phyloP scores from a whole-genome alignment of 1,139 yeast species.

The Citeromyces hawaiiensis region DNA sequence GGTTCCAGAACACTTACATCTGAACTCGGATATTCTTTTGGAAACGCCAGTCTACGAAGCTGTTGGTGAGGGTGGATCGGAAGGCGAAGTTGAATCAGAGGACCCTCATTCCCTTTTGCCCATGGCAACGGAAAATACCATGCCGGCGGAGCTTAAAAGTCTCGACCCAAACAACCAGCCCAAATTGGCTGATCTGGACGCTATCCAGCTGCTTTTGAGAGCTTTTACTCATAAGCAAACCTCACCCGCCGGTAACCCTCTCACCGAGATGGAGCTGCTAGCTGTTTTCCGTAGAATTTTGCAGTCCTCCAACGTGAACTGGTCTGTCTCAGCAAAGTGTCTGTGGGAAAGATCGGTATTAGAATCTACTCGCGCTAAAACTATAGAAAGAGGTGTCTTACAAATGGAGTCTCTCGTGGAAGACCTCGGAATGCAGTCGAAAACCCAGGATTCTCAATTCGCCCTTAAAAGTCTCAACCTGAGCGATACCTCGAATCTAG shows the following conservation, averaged over 20 bases:
- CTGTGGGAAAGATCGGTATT: conserved; percentile 83
- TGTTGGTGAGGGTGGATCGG: conserved; percentile 33
- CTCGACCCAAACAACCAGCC: conserved; percentile 83
- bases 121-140: conserved; percentile 46
- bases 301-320: conserved; percentile 41
- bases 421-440: conserved; percentile 59
- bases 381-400: conserved; percentile 85
- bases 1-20: conserved; percentile 7
- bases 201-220: conserved; percentile 57
- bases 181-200: conserved; percentile 53
- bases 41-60: conserved; percentile 63
- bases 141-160: conserved; percentile 39
- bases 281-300: conserved; percentile 67
- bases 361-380: conserved; percentile 70
- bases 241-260: conserved; percentile 54
- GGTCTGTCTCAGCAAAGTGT: conserved; percentile 74
- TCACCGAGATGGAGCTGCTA: conserved; percentile 71
- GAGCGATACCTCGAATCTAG: conserved; percentile 11
- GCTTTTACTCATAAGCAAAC: conserved; percentile 53
- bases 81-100: conserved; percentile 10
- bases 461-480: conserved; percentile 14
- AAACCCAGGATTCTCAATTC: conserved; percentile 20
- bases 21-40: conserved; percentile 27
- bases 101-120: conserved; percentile 31
- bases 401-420: conserved; percentile 91